Percentiles rank a stretch among this genome's conserved stretches.
Conservation (phyloP, 768 basidiomycete species). For the Boletus speciosus region DNA sequence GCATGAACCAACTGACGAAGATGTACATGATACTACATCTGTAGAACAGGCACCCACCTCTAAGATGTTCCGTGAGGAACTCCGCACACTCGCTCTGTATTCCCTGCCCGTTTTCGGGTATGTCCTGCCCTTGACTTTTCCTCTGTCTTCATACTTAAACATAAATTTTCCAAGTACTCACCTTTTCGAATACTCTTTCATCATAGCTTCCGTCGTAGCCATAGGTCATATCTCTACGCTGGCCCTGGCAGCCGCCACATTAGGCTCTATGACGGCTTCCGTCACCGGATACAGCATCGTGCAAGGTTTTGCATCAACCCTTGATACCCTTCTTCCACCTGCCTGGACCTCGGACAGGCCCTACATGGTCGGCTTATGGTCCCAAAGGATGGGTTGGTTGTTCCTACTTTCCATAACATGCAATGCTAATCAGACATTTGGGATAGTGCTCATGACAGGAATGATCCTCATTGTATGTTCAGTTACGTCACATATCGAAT, state of each 20-base stretch:
- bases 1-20: conserved; percentile 43
- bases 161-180: conserved; percentile 52
- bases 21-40: not conserved
- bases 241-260: conserved; percentile 79
- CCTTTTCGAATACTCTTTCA: conserved; percentile 80
- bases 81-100: conserved; percentile 55
- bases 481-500: not conserved
- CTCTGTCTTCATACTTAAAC: not conserved
- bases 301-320: conserved; percentile 76
- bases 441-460: conserved; percentile 58
- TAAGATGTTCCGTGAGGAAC: conserved; percentile 54
- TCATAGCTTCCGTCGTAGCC: conserved; percentile 78
- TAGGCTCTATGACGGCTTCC: conserved; percentile 71
- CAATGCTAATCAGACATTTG: conserved; percentile 6
- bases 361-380: conserved; percentile 83
- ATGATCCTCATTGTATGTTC: conserved; percentile 55
- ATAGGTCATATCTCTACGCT: conserved; percentile 90
- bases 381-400: conserved; percentile 77
- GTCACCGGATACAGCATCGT: conserved; percentile 61
- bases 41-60: conserved; percentile 22
- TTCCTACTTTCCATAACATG: not conserved
- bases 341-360: conserved; percentile 93
- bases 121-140: conserved; percentile 21
- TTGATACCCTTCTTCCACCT: conserved; percentile 91
- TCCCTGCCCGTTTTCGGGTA: conserved; percentile 72